A percentile compares a stretch with the other conserved stretches of the same genome.
Evolutionary conservation across 176 grass and related monocot genomes (phyloP).

Genomic region (Oryza rufipogon): DNA sequence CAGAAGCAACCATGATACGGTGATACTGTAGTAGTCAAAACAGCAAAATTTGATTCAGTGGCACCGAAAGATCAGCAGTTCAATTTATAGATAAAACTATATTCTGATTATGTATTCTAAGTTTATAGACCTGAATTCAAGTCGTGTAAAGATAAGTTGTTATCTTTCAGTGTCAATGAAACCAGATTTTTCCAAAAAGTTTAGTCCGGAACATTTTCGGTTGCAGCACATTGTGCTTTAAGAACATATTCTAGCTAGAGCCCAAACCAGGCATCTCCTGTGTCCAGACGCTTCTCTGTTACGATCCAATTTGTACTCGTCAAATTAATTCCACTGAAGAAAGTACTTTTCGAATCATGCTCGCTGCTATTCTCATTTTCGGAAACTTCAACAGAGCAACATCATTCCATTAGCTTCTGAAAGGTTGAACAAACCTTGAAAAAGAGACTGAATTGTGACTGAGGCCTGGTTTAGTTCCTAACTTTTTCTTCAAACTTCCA

Average conservation of each 20-base stretch:
- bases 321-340: no score
- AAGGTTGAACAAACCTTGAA: not conserved
- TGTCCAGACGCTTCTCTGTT: not conserved
- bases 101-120: not conserved
- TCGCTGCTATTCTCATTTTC: not conserved
- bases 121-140: not conserved
- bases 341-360: not conserved
- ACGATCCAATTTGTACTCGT: not conserved
- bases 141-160: not conserved
- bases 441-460: not conserved
- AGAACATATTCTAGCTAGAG: slow-evolving; percentile 10
- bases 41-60: not conserved
- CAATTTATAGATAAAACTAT: not conserved
- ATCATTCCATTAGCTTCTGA: not conserved
- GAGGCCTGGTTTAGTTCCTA: no score
- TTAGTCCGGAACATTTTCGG: not conserved
- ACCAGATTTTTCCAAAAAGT: not conserved
- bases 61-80: not conserved
- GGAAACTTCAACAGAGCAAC: not conserved
- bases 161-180: not conserved
- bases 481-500: no score
- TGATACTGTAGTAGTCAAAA: not conserved
- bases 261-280: not conserved
- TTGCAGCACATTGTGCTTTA: not conserved
- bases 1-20: not conserved